A percentile compares a stretch with the other conserved stretches of the same genome.
These are phyloP conservation scores for Crassisporium funariophilum DNA, from an alignment of 768 basidiomycete genomes.

Conservation along the genomic window DNA sequence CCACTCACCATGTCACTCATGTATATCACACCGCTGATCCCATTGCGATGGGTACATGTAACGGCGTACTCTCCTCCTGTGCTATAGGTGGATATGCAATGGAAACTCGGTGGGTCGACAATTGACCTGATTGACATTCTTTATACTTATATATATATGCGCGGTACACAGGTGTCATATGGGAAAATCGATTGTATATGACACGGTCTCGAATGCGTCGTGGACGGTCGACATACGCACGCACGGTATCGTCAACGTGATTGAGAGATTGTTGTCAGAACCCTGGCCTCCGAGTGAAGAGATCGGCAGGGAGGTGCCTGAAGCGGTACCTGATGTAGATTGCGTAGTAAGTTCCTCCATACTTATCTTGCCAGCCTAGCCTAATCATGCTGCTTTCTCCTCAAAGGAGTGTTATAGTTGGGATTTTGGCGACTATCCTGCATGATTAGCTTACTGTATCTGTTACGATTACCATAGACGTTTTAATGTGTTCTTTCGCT, in stretches of 20 bases:
- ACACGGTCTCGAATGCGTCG: slow-evolving; percentile 82
- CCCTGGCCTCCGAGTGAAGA: slow-evolving; percentile 74
- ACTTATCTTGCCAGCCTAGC: not conserved
- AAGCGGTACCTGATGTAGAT: slow-evolving; percentile 54
- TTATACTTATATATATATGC: not conserved
- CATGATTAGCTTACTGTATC: not conserved
- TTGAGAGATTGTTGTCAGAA: slow-evolving; percentile 68
- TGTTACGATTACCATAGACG: too few species aligned
- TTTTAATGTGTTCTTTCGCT: too few species aligned
- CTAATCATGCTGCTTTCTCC: not conserved
- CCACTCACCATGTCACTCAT: slow-evolving; percentile 81
- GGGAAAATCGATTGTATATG: slow-evolving; percentile 85
- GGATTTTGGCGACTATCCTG: slow-evolving; percentile 57
- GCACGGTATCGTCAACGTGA: slow-evolving; percentile 78
- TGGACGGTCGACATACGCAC: slow-evolving; percentile 86
- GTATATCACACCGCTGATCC: slow-evolving; percentile 96
- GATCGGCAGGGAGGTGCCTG: slow-evolving; percentile 63
- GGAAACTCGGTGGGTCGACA: slow-evolving; percentile 61
- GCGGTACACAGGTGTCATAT: slow-evolving; percentile 72
- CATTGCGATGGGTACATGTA: slow-evolving; percentile 89
- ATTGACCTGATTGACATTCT: not conserved
- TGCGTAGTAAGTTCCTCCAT: slow-evolving; percentile 60
- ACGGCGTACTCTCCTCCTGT: slow-evolving; percentile 78
- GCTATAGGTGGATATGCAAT: slow-evolving; percentile 88
- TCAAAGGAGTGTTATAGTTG: slow-evolving; percentile 68